Conservation (phyloP, 2,329 filamentous ascomycete genomes). For the Lasiodiplodia gonubiensis region DNA sequence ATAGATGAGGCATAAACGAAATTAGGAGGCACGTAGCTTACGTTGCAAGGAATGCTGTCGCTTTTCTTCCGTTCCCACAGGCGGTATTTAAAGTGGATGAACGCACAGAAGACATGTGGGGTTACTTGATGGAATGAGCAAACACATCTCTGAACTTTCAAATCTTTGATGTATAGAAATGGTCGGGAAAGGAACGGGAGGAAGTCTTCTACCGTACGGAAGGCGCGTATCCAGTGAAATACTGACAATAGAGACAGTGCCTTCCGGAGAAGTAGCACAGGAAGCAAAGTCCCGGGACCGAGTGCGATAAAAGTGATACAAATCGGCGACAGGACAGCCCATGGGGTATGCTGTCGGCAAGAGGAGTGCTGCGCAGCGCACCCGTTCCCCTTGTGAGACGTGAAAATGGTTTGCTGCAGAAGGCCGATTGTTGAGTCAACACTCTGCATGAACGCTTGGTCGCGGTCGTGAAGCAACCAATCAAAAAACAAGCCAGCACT, state of each 20-base stretch:
- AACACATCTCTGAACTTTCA: not conserved
- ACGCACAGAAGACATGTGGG: not conserved
- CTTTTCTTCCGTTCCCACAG: not conserved
- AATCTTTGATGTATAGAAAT: constrained; percentile 1
- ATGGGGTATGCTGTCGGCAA: not conserved
- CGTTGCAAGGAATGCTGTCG: not conserved
- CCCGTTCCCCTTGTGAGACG: not conserved
- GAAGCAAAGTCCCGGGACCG: not conserved
- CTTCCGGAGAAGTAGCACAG: not conserved
- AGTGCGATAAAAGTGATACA: not conserved
- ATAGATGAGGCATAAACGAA: not conserved
- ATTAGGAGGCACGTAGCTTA: not conserved
- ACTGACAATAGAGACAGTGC: not conserved
- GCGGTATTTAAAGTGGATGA: not conserved
- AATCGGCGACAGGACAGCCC: not conserved
- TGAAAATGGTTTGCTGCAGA: constrained; percentile 17
- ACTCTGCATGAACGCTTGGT: not conserved
- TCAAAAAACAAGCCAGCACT: not conserved
- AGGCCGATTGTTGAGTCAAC: constrained; percentile 7
- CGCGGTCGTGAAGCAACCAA: not conserved
- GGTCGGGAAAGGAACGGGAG: not conserved
- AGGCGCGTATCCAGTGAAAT: not conserved
- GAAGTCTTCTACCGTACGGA: not conserved
- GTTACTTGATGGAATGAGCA: not conserved
- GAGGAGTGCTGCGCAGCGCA: not conserved